A percentile compares a stretch with the other conserved stretches of the same genome.
Conservation (phyloP, 345 rosid species). For the Combretum micranthum region DNA sequence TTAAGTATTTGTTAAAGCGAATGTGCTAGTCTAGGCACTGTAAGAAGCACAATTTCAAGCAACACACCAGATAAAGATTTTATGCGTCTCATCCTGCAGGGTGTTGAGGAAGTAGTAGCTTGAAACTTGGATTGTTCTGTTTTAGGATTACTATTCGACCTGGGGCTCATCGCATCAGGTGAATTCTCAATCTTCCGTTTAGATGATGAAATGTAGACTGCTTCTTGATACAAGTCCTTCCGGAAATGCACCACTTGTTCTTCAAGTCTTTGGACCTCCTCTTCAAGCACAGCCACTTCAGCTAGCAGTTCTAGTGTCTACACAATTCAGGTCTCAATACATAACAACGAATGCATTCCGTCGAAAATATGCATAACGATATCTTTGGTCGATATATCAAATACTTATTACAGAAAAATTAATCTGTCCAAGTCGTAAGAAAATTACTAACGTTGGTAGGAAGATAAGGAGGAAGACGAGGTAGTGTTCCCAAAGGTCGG, state of each 20-base stretch:
- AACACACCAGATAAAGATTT: conserved; percentile 31
- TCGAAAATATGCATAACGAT: background rate
- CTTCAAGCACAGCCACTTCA: conserved; percentile 93
- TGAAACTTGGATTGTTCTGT: conserved; percentile 18
- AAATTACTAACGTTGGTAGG: conserved; percentile 65
- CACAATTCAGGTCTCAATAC: conserved; percentile 17
- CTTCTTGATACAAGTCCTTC: conserved; percentile 72
- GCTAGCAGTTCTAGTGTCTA: conserved; percentile 85
- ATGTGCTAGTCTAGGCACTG: too few relatives aligned
- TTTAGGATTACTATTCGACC: conserved; percentile 20
- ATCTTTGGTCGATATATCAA: too few relatives aligned
- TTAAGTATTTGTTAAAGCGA: too few relatives aligned
- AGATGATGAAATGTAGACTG: conserved; percentile 48
- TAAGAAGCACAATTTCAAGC: background rate
- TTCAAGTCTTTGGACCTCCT: conserved; percentile 80
- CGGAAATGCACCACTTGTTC: conserved; percentile 66
- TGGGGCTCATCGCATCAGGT: conserved; percentile 19
- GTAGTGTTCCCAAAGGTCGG: conserved; percentile 87
- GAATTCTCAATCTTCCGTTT: conserved; percentile 33
- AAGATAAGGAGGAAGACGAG: conserved; percentile 89
- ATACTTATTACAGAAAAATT: too few relatives aligned
- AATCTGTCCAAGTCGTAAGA: background rate
- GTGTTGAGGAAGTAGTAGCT: background rate
- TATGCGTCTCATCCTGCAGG: conserved; percentile 7
- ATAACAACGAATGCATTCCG: background rate